These are phyloP conservation scores for Rubia yunnanensis DNA, from an alignment of 257 asterid genomes.

Conservation along the genomic window DNA sequence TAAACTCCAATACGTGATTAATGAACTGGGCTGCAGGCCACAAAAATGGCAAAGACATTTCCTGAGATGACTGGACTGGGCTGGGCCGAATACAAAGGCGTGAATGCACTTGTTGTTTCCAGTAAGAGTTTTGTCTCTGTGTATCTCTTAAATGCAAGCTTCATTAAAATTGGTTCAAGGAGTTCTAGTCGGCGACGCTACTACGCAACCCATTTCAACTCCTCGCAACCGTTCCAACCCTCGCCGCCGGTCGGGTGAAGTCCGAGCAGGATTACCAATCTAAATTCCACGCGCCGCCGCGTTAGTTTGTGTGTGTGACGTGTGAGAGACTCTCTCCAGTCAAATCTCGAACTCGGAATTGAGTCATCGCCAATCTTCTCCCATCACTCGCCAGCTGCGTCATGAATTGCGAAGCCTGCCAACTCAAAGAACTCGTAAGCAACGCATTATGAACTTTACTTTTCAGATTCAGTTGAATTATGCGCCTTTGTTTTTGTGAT, in stretches of 20 bases:
- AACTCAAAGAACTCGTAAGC: slow-evolving; percentile 87
- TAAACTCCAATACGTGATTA: too few relatives aligned
- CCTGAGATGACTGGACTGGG: too few relatives aligned
- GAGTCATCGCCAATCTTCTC: background rate
- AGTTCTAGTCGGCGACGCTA: background rate
- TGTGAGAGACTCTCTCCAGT: slow-evolving; percentile 14
- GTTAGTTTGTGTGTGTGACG: too few relatives aligned
- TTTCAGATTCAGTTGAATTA: background rate
- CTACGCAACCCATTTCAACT: background rate
- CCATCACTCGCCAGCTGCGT: slow-evolving; percentile 4
- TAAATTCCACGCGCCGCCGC: slow-evolving; percentile 1
- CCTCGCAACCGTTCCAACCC: background rate
- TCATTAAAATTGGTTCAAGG: background rate
- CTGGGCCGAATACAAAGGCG: too few relatives aligned
- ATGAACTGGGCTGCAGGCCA: too few relatives aligned
- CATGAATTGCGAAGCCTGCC: slow-evolving; percentile 87
- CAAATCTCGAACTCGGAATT: slow-evolving; percentile 12
- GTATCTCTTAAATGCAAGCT: too few relatives aligned
- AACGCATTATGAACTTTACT: background rate
- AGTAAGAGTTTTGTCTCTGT: too few relatives aligned
- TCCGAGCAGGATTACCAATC: slow-evolving; percentile 1
- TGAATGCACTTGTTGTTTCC: too few relatives aligned
- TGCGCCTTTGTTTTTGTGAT: background rate
- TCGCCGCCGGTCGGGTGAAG: slow-evolving; percentile 3
- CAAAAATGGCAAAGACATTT: too few relatives aligned